A percentile compares a stretch with the other conserved stretches of the same genome.
Conservation (phyloP, 305 asterid genomes). For the Fraxinus nigra region DNA sequence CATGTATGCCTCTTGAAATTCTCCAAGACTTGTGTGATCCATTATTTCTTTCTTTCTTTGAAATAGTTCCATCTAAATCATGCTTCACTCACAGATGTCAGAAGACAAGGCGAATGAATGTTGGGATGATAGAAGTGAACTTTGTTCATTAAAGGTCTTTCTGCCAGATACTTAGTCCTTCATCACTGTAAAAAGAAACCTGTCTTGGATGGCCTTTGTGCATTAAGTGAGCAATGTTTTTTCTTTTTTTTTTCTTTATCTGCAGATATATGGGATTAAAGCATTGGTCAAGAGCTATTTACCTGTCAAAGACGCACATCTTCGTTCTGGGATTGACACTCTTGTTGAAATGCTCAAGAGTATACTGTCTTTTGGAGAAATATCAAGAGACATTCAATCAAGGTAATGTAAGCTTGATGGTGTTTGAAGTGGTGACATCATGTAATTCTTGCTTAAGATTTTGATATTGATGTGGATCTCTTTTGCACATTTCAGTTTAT, state of each 20-base stretch:
- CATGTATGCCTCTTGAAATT: constrained; percentile 55
- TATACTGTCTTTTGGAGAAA: constrained; percentile 73
- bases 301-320: constrained; percentile 94
- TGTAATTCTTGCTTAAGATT: constrained; percentile 21
- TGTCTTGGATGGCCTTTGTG: constrained; percentile 17
- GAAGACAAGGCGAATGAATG: constrained; percentile 53
- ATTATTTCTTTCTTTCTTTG: constrained; percentile 18
- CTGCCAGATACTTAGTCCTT: constrained; percentile 21
- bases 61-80: constrained; percentile 16
- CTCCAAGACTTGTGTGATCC: constrained; percentile 16
- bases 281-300: constrained; percentile 94
- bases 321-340: constrained; percentile 84
- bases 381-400: constrained; percentile 65
- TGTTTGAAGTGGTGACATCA: constrained; percentile 17
- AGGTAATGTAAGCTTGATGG: constrained; percentile 45
- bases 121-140: constrained; percentile 93
- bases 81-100: constrained; percentile 57
- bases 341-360: constrained; percentile 68
- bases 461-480: constrained; percentile 23
- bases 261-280: constrained; percentile 90
- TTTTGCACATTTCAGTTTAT: constrained; percentile 54
- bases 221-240: constrained; percentile 17
- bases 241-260: background rate
- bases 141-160: constrained; percentile 83
- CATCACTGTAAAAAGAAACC: constrained; percentile 15